phyloP scores from a whole-genome alignment of 2,329 filamentous ascomycete species.

The Neopestalotiopsis sp. region DNA sequence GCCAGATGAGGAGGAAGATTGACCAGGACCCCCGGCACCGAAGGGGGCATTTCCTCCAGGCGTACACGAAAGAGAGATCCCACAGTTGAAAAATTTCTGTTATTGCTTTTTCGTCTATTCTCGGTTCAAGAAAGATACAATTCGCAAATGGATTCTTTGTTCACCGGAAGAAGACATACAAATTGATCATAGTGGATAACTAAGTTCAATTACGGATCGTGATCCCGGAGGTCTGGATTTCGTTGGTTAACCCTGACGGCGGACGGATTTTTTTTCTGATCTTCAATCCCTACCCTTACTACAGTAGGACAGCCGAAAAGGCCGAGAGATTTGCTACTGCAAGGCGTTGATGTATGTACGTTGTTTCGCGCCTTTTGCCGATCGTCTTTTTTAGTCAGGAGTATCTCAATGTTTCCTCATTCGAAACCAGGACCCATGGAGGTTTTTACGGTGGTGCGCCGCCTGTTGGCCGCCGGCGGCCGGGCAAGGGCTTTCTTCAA shows the following conservation, averaged over 20 bases:
- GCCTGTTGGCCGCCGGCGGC: background rate
- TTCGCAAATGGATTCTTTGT: background rate
- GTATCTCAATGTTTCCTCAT: background rate
- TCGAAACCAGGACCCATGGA: background rate
- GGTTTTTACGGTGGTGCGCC: background rate
- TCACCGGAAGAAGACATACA: background rate
- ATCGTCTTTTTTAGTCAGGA: background rate
- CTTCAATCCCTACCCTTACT: background rate
- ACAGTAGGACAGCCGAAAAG: background rate
- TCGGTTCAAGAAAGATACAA: background rate
- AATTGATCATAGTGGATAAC: constrained; percentile 1
- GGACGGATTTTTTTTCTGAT: background rate
- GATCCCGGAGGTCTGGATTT: constrained; percentile 1
- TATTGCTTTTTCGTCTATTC: background rate
- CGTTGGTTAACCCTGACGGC: background rate
- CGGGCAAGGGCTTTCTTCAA: background rate
- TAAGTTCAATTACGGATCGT: constrained; percentile 3
- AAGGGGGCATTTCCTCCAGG: background rate
- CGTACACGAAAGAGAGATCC: background rate
- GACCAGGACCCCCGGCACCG: background rate
- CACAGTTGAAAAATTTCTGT: background rate
- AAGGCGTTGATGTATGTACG: no score
- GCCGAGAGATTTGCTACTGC: background rate
- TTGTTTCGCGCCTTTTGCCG: background rate
- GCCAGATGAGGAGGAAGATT: background rate